These are phyloP conservation scores for Clarireedia monteithiana DNA, from an alignment of 2,329 filamentous ascomycete genomes.

Conservation along the genomic window DNA sequence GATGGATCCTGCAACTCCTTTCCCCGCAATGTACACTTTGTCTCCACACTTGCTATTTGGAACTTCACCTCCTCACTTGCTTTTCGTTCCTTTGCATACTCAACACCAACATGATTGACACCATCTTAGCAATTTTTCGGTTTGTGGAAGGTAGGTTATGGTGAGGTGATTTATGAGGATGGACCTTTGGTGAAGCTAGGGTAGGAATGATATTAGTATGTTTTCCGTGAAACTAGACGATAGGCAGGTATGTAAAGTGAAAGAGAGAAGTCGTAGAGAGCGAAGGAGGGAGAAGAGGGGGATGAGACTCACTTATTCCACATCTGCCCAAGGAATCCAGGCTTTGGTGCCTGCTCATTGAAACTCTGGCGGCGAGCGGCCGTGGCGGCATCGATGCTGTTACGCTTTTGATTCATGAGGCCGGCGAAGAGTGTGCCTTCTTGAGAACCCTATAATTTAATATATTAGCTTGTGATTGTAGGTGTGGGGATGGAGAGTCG, in stretches of 20 bases:
- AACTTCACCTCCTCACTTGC: too few species aligned
- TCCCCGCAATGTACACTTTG: too few species aligned
- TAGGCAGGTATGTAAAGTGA: too few species aligned
- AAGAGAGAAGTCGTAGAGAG: not conserved
- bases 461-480: not conserved
- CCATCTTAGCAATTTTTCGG: too few species aligned
- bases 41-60: too few species aligned
- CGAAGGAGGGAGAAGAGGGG: too few species aligned
- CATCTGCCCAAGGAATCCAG: constrained; percentile 30
- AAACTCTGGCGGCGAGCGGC: constrained; percentile 34
- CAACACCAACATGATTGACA: too few species aligned
- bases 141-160: too few species aligned
- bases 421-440: constrained; percentile 28
- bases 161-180: not conserved
- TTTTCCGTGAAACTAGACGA: not conserved
- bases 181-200: not conserved
- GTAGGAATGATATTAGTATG: not conserved
- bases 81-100: too few species aligned
- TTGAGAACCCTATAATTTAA: constrained; percentile 11
- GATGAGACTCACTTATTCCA: constrained; percentile 26
- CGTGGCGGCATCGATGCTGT: constrained; percentile 30
- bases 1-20: too few species aligned
- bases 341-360: constrained; percentile 34
- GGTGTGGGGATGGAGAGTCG: too few species aligned
- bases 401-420: constrained; percentile 38